Conservation (phyloP, 1,139 yeast genomes). For the Zygosaccharomyces pseudobailii region DNA sequence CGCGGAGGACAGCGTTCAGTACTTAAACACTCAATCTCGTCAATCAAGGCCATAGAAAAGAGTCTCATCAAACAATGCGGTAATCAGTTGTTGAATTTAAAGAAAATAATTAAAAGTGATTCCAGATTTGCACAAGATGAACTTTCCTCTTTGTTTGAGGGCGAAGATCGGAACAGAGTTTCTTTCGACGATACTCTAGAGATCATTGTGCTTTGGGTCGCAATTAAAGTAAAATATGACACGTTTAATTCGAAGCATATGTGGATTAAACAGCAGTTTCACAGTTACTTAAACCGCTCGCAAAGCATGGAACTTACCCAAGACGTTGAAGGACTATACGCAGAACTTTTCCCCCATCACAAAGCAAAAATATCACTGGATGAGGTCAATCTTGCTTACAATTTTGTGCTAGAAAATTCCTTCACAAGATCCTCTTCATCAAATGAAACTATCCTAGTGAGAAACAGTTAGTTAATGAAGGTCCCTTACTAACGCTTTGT, state of each 20-base stretch:
- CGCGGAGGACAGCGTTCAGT: conserved; percentile 22
- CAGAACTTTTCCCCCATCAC: neutral
- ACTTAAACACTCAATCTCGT: conserved; percentile 17
- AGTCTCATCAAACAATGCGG: conserved; percentile 18
- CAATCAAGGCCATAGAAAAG: conserved; percentile 25
- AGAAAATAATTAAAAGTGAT: conserved; percentile 27
- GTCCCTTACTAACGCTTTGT: neutral
- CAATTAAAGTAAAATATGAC: conserved; percentile 15
- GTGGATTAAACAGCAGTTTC: conserved; percentile 17
- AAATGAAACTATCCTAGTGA: conserved; percentile 16
- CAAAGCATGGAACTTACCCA: neutral
- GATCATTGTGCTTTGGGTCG: conserved; percentile 25
- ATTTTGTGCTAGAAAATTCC: conserved; percentile 16
- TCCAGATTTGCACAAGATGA: conserved; percentile 18
- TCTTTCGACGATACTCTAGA: conserved; percentile 21
- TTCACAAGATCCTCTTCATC: conserved; percentile 20
- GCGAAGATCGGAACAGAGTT: conserved; percentile 14
- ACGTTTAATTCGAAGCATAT: conserved; percentile 16
- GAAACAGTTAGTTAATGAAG: neutral
- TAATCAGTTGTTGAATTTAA: conserved; percentile 19
- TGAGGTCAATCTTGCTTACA: conserved; percentile 13
- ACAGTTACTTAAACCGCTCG: neutral
- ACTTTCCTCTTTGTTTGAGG: conserved; percentile 14
- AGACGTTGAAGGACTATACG: conserved; percentile 2
- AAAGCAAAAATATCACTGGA: conserved; percentile 2